phyloP scores from a whole-genome alignment of 345 rosid genomes.

The Brassica cretica region DNA sequence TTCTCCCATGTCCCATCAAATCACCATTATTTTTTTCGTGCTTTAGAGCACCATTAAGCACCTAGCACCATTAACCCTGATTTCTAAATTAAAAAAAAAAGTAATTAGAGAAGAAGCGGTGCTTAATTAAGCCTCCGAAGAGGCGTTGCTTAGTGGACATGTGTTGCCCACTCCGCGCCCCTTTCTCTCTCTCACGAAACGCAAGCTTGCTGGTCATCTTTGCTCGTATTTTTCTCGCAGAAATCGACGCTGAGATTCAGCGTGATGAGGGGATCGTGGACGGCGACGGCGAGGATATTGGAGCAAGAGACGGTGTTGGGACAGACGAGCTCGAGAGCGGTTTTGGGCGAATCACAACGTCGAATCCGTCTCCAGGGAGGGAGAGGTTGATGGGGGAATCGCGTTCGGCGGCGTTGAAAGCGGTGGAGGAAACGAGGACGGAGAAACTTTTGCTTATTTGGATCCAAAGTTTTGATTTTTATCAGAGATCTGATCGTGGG shows the following conservation, averaged over 20 bases:
- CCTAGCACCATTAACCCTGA: too few relatives aligned
- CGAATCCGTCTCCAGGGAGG: constrained; percentile 88
- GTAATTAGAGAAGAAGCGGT: too few relatives aligned
- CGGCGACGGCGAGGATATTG: constrained; percentile 52
- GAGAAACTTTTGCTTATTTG: constrained; percentile 27
- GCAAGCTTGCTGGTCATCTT: neutral
- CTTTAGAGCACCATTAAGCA: too few relatives aligned
- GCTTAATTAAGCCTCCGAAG: too few relatives aligned
- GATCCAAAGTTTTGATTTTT: too few relatives aligned
- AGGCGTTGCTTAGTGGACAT: too few relatives aligned
- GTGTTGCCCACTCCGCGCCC: too few relatives aligned
- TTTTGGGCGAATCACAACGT: constrained; percentile 68
- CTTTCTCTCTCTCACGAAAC: neutral
- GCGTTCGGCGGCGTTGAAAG: constrained; percentile 69
- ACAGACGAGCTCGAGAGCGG: constrained; percentile 72
- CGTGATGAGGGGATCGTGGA: neutral
- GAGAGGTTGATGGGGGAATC: constrained; percentile 72
- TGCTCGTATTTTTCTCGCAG: neutral
- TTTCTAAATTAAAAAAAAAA: too few relatives aligned
- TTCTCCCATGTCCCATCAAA: too few relatives aligned
- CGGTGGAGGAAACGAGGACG: constrained; percentile 56
- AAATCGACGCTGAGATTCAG: neutral
- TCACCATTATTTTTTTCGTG: too few relatives aligned
- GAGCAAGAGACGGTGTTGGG: constrained; percentile 64
- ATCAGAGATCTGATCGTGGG: constrained; percentile 24